Evolutionary conservation across 768 basidiomycete genomes (phyloP).

Genomic region (Tricholoma sp.): DNA sequence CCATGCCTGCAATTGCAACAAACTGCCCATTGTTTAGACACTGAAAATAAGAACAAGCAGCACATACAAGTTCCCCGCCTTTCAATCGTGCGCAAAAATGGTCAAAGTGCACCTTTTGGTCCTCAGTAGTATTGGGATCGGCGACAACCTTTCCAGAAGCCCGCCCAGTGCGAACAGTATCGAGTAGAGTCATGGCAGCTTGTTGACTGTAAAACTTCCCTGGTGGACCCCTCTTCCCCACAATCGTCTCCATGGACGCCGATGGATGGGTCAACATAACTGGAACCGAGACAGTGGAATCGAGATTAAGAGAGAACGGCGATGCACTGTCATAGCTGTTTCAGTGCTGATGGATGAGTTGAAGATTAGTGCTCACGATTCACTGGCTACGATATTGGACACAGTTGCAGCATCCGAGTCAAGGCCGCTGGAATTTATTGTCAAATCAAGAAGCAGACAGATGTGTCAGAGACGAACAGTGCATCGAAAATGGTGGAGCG

Average conservation of each 20-base stretch:
- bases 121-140: constrained; percentile 32
- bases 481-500: constrained; percentile 65
- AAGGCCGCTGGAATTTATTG: constrained; percentile 24
- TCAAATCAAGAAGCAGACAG: not conserved
- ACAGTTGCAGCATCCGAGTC: constrained; percentile 23
- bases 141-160: constrained; percentile 43
- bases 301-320: constrained; percentile 45
- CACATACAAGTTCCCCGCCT: constrained; percentile 49
- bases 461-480: constrained; percentile 37
- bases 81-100: constrained; percentile 46
- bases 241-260: constrained; percentile 32
- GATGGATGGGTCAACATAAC: constrained; percentile 39
- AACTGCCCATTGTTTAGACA: constrained; percentile 35
- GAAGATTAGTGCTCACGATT: constrained; percentile 23
- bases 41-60: not conserved
- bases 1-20: constrained; percentile 44
- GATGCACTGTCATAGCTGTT: constrained; percentile 12
- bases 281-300: constrained; percentile 45
- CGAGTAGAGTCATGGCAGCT: constrained; percentile 45
- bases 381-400: not conserved
- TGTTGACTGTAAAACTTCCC: constrained; percentile 57
- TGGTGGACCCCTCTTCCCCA: constrained; percentile 38
- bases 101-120: constrained; percentile 42
- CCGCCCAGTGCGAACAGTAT: constrained; percentile 46
- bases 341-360: not conserved